Evolutionary conservation across 192 early-diverging fungal species (phyloP), one percentile per base, ranked within the genome.

Genomic region (Radiomyces spectabilis): DNA sequence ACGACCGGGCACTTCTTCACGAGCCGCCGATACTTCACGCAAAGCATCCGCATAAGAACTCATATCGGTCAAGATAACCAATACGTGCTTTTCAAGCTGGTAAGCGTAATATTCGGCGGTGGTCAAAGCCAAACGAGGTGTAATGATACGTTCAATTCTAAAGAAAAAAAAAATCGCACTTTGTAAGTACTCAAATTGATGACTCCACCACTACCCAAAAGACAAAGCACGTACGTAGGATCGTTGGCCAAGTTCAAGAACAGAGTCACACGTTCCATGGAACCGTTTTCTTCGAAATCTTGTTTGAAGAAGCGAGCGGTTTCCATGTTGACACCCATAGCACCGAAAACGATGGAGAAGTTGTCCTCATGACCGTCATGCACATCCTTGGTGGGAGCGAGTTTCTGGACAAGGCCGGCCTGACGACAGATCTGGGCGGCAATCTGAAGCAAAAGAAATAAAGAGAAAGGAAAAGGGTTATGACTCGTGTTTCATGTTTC

Each of bases 291-390:
- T 69, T 97, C 96, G 73, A 99, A 99, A 74, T 99, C 96, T 78
- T 99, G 96, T 73, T 96, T 99, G 73, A 99, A 99, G 84, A 93
- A 99, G 41, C 96, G 84, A 49, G 94, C 96, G 8, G 96, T 96
- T 72, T 99, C 96, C 92, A 99, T 93, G 77, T 99, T 99, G 52
- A 99, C 96, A 72, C 96, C 96, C 96, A 99, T 99, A 46, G 96
- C 96, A 22, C 89, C 96, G 66, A 99, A 99, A 26, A 99, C 96
- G 54, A 99, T 95, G 42, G 96, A 91, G 76, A 99, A 99, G 74
- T 99, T 99, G 66, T 99, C 94, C 67, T 95, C 92, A 68, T 97
- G 94, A 48, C 80, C 89, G 64, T 99, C 96, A 51, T 89, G 80
- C 25, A 95, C 88, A 52, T 88, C 91, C 76, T 99, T 99, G 54